Evolutionary conservation across 768 basidiomycete genomes (phyloP).

Genomic region (Lactarius sp.): DNA sequence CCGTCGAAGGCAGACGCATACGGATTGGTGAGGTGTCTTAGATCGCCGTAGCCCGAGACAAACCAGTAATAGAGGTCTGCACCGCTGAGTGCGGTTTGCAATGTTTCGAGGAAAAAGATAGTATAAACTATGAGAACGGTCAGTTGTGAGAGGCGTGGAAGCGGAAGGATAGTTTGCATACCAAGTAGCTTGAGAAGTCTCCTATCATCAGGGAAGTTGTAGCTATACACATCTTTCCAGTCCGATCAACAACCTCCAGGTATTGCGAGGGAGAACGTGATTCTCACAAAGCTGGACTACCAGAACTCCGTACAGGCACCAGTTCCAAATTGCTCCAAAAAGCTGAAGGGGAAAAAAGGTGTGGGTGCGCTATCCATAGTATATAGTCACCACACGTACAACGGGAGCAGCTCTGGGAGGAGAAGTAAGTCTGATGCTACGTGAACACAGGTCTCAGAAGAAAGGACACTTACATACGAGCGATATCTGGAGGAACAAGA

Average conservation of each 20-base stretch:
- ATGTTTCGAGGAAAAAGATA: constrained; percentile 28
- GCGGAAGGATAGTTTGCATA: not conserved
- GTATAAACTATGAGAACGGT: constrained; percentile 24
- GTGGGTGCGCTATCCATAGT: not conserved
- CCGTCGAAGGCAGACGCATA: constrained; percentile 25
- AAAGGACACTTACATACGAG: constrained; percentile 1
- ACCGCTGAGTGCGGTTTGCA: constrained; percentile 29
- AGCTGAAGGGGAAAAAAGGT: not conserved
- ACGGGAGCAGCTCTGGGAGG: constrained; percentile 7
- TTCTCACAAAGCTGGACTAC: constrained; percentile 12
- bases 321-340: constrained; percentile 15
- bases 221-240: constrained; percentile 12
- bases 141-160: not conserved
- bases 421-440: not conserved
- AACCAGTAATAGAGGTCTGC: constrained; percentile 32
- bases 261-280: not conserved
- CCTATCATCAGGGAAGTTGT: constrained; percentile 8
- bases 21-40: constrained; percentile 24
- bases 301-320: constrained; percentile 9
- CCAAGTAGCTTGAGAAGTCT: constrained; percentile 2
- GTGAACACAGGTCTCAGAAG: not conserved
- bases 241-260: not conserved
- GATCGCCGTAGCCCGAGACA: constrained; percentile 30
- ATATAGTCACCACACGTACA: not conserved
- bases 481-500: not conserved